phyloP scores from a whole-genome alignment of 2,329 filamentous ascomycete genomes.

The Aspergillus persii region DNA sequence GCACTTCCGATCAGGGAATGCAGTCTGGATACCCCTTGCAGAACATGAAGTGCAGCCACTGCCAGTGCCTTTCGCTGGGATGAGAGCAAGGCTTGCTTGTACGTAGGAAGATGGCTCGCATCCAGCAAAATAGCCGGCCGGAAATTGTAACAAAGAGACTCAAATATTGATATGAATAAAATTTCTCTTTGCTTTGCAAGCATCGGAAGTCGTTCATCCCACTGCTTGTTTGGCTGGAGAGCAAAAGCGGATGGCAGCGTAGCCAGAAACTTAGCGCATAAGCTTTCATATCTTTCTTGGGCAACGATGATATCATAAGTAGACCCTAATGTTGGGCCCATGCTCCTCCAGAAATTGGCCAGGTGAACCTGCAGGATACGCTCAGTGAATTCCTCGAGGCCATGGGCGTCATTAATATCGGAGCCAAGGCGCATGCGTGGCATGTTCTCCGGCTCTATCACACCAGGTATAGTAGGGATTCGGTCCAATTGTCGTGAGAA shows the following conservation, averaged over 20 bases:
- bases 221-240: not conserved
- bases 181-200: not conserved
- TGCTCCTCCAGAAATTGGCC: constrained; percentile 1
- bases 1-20: constrained; percentile 2
- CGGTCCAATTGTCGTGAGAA: constrained; percentile 6
- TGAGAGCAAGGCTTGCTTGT: constrained; percentile 1
- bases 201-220: not conserved
- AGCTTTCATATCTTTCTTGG: not conserved
- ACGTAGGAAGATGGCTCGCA: not conserved
- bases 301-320: not conserved
- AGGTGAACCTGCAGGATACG: constrained; percentile 8
- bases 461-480: not conserved
- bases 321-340: not conserved
- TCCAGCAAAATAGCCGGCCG: not conserved
- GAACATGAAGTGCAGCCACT: not conserved
- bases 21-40: not conserved
- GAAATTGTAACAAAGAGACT: not conserved
- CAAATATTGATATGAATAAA: not conserved
- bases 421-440: constrained; percentile 1
- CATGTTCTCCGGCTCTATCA: not conserved
- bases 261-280: not conserved
- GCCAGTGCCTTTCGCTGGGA: constrained; percentile 1
- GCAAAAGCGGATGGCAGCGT: not conserved
- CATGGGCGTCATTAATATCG: not conserved
- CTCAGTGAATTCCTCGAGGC: constrained; percentile 3